Conservation (phyloP, 2,329 filamentous ascomycete species). For the Aspergillus piperis region DNA sequence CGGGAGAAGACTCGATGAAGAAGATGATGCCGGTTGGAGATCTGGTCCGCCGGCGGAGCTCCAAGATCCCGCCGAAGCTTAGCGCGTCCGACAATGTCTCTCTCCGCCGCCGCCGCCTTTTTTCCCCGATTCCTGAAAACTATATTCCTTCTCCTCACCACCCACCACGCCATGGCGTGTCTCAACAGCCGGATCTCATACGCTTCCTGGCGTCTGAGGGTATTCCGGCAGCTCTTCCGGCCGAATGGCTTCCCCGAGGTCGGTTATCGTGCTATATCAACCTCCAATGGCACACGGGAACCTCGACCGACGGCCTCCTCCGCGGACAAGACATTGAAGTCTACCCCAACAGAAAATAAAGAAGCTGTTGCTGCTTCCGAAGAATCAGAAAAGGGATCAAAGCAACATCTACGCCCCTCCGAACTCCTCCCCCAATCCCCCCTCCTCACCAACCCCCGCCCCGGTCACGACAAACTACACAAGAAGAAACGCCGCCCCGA, state of each 20-base stretch:
- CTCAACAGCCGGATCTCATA: slow-evolving; percentile 29
- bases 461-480: slow-evolving; percentile 21
- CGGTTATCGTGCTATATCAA: background rate
- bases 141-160: slow-evolving; percentile 14
- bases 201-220: slow-evolving; percentile 34
- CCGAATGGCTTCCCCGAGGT: slow-evolving; percentile 1
- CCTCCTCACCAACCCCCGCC: slow-evolving; percentile 28
- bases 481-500: slow-evolving; percentile 32
- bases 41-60: slow-evolving; percentile 1
- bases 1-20: background rate
- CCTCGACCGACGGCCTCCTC: too few relatives aligned
- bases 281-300: slow-evolving; percentile 11
- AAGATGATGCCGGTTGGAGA: background rate
- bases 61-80: background rate
- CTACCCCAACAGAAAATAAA: background rate
- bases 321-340: slow-evolving; percentile 10
- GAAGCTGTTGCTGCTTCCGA: too few relatives aligned
- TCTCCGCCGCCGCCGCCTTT: background rate
- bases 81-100: slow-evolving; percentile 1
- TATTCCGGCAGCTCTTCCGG: slow-evolving; percentile 28
- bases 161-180: slow-evolving; percentile 29
- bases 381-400: background rate
- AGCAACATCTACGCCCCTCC: slow-evolving; percentile 25
- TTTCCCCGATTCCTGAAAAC: background rate
- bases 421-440: slow-evolving; percentile 41